Evolutionary conservation across 1,284 basidiomycete genomes (phyloP).

Genomic region (Stereum hirsutum): DNA sequence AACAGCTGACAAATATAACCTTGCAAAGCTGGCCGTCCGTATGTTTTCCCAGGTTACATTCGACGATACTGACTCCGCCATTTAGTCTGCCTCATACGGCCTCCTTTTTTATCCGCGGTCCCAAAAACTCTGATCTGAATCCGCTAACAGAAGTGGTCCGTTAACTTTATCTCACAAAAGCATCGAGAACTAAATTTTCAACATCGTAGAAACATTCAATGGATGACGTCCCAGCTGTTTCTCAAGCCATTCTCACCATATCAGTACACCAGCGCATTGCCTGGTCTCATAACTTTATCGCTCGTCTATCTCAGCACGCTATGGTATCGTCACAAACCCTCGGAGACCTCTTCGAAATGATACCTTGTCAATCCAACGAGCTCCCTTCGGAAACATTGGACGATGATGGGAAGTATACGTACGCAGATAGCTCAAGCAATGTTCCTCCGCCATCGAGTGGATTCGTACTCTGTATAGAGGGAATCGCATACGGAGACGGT

Average conservation of each 20-base stretch:
- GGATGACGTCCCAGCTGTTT: conserved; percentile 12
- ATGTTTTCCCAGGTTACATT: conserved; percentile 4
- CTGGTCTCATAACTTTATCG: conserved; percentile 53
- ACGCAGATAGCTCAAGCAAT: conserved; percentile 15
- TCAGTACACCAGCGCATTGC: conserved; percentile 49
- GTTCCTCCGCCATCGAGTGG: conserved; percentile 19
- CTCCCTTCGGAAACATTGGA: conserved; percentile 30
- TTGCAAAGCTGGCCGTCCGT: conserved; percentile 55
- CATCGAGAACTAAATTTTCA: conserved; percentile 4
- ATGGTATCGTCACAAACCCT: conserved; percentile 65
- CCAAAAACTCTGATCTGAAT: conserved; percentile 60
- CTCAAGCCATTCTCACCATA: conserved; percentile 39
- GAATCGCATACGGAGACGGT: conserved; percentile 45
- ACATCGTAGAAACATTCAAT: conserved; percentile 22
- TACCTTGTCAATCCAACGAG: conserved; percentile 57
- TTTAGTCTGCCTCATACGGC: conserved; percentile 45
- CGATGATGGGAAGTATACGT: conserved; percentile 27
- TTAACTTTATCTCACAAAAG: conserved; percentile 5
- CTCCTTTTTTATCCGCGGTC: conserved; percentile 50
- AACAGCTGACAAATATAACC: conserved; percentile 35
- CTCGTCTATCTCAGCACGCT: conserved; percentile 57
- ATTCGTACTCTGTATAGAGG: conserved; percentile 52
- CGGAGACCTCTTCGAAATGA: conserved; percentile 48
- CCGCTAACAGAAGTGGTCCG: conserved; percentile 38
- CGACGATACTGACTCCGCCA: too few relatives aligned